A percentile compares a stretch with the other conserved stretches of the same genome.
Evolutionary conservation across 192 early-diverging fungal genomes (phyloP).

Genomic region (Coemansia sp.): DNA sequence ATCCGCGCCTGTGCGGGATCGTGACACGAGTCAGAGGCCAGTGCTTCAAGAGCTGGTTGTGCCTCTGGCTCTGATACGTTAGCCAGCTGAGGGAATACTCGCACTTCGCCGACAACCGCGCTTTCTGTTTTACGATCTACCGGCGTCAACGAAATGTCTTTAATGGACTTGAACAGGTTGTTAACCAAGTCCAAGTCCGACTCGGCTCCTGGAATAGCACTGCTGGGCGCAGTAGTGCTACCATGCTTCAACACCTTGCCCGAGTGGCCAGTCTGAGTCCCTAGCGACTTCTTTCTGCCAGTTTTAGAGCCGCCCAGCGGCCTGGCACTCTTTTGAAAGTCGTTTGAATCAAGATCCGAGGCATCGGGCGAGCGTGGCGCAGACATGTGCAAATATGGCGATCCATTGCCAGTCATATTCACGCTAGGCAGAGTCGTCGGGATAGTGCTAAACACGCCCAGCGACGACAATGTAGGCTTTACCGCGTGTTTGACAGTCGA

Average conservation of each 20-base stretch:
- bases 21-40: neutral
- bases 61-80: conserved; percentile 1
- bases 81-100: conserved; percentile 5
- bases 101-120: conserved; percentile 1
- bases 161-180: conserved; percentile 48
- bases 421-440: conserved; percentile 46
- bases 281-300: neutral
- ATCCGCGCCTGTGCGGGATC: neutral
- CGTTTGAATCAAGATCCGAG: conserved; percentile 44
- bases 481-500: conserved; percentile 44
- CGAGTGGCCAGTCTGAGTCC: neutral
- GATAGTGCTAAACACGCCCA: conserved; percentile 46
- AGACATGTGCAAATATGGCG: conserved; percentile 57
- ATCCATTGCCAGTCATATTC: conserved; percentile 49
- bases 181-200: conserved; percentile 35
- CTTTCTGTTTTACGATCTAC: neutral
- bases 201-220: neutral
- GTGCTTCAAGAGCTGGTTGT: neutral
- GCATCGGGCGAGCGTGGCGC: conserved; percentile 54
- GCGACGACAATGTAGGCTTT: conserved; percentile 39
- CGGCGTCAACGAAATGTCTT: conserved; percentile 29
- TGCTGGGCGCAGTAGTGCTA: neutral
- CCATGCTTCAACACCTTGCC: neutral
- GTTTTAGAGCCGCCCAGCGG: neutral
- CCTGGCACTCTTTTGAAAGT: conserved; percentile 10